Conservation (phyloP, 352 stramenopile species). For the Phytophthora ohioensis region DNA sequence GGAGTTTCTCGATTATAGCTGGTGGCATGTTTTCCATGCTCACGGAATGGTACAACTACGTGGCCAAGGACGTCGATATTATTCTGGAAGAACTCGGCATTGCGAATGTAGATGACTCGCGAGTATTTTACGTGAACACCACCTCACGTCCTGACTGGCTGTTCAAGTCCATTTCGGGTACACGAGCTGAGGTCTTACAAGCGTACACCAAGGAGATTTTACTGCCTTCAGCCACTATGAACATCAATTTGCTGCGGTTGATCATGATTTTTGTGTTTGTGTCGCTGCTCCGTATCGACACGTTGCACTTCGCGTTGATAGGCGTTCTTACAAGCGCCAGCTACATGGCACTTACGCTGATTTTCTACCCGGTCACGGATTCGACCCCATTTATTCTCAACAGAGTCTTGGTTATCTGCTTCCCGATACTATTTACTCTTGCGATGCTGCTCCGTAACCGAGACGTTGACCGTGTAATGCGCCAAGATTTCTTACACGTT, state of each 20-base stretch:
- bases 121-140: constrained; percentile 72
- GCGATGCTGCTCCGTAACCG: constrained; percentile 80
- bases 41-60: constrained; percentile 83
- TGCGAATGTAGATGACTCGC: constrained; percentile 31
- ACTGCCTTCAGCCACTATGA: constrained; percentile 75
- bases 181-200: constrained; percentile 63
- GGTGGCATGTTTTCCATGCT: constrained; percentile 88
- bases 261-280: constrained; percentile 84
- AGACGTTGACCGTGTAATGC: constrained; percentile 80
- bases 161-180: constrained; percentile 67
- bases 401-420: constrained; percentile 70
- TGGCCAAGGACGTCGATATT: constrained; percentile 71
- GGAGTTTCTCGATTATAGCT: constrained; percentile 76
- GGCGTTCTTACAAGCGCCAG: constrained; percentile 59
- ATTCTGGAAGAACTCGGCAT: constrained; percentile 71
- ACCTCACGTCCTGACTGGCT: constrained; percentile 54
- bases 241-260: constrained; percentile 80
- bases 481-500: constrained; percentile 83
- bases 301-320: constrained; percentile 70
- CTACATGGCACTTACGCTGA: constrained; percentile 68
- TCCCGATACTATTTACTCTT: constrained; percentile 70
- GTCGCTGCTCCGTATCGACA: constrained; percentile 79
- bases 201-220: constrained; percentile 73
- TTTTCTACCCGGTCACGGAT: constrained; percentile 75
- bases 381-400: constrained; percentile 75